These are phyloP conservation scores for Nicotiana knightiana DNA, from an alignment of 257 asterid species.

Conservation along the genomic window DNA sequence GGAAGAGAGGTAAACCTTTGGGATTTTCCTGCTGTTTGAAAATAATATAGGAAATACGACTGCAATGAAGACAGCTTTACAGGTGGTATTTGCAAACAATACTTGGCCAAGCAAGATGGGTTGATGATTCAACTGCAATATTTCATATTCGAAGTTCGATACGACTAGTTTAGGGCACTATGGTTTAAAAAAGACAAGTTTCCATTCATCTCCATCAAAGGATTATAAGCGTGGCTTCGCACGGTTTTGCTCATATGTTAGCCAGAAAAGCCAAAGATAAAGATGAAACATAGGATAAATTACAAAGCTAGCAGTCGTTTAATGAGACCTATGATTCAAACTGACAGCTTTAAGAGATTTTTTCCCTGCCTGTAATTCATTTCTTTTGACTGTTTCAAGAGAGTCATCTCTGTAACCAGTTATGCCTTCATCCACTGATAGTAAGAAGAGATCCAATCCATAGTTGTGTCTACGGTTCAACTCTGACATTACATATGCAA, in stretches of 20 bases:
- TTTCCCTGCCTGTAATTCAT: slow-evolving; percentile 74
- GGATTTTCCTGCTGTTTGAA: not conserved
- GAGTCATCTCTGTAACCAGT: slow-evolving; percentile 98
- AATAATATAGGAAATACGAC: not conserved
- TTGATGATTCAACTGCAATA: not conserved
- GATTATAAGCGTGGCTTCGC: not conserved
- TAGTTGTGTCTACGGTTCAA: slow-evolving; percentile 76
- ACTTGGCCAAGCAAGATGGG: no score
- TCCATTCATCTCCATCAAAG: not conserved
- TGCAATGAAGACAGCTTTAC: no score
- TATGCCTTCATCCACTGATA: slow-evolving; percentile 94
- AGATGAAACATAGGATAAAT: not conserved
- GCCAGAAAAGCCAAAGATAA: not conserved
- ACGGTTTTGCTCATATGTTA: not conserved
- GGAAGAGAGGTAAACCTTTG: not conserved
- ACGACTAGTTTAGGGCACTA: not conserved
- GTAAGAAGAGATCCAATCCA: slow-evolving; percentile 88
- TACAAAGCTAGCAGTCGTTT: not conserved
- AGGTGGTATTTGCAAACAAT: no score
- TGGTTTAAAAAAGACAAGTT: not conserved
- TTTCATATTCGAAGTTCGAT: not conserved
- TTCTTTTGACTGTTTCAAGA: slow-evolving; percentile 94
- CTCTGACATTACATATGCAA: slow-evolving; percentile 89
- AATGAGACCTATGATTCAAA: not conserved
- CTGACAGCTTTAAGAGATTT: not conserved